A percentile compares a stretch with the other conserved stretches of the same genome.
phyloP scores from a whole-genome alignment of 2,329 filamentous ascomycete genomes.

The Teratosphaeria zuluensis region DNA sequence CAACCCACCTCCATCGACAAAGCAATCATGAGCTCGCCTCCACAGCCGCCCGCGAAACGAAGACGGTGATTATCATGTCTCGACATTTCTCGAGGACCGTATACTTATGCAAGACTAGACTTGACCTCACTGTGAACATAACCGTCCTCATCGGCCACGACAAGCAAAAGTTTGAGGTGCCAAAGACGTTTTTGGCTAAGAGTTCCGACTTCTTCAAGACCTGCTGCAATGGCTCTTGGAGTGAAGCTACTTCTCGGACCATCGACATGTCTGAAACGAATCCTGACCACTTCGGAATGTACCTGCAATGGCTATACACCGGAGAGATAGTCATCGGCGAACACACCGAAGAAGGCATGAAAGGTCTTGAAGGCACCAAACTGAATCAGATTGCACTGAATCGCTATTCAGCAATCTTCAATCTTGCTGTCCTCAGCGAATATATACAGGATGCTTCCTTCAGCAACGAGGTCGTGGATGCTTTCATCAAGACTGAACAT shows the following conservation, averaged over 20 bases:
- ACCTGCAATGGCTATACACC: slow-evolving; percentile 13
- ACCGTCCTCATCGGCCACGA: background rate
- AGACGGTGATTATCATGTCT: slow-evolving; percentile 7
- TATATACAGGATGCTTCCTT: background rate
- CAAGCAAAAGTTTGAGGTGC: background rate
- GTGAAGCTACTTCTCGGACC: slow-evolving; percentile 2
- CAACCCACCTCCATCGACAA: background rate
- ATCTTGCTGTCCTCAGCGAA: background rate
- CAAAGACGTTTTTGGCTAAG: background rate
- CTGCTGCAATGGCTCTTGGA: slow-evolving; percentile 6
- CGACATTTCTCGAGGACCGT: too few species aligned
- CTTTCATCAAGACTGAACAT: background rate
- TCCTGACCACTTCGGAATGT: slow-evolving; percentile 7
- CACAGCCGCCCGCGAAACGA: slow-evolving; percentile 1
- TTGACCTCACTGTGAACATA: background rate
- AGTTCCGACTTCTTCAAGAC: slow-evolving; percentile 9
- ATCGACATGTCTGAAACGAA: slow-evolving; percentile 7
- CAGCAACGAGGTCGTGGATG: background rate
- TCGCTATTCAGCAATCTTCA: background rate
- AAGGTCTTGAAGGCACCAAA: background rate
- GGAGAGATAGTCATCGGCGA: slow-evolving; percentile 2
- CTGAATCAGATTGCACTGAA: background rate
- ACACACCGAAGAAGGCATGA: background rate
- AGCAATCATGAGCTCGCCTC: background rate
- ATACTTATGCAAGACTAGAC: too few species aligned